phyloP scores from a whole-genome alignment of 1,284 basidiomycete genomes.

The Moniliella sp. region DNA sequence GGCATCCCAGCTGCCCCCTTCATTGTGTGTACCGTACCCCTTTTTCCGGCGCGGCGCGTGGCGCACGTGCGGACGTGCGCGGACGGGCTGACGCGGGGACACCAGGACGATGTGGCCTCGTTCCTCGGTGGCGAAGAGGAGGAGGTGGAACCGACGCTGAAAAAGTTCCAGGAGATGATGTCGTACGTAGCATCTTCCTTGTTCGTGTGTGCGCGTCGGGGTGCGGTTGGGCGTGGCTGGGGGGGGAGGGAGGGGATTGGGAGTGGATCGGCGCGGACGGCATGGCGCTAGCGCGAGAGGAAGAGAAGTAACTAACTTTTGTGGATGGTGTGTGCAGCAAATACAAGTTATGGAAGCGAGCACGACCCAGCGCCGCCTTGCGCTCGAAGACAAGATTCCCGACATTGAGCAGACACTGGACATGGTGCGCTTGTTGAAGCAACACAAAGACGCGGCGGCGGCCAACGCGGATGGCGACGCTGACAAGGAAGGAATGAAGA shows the following conservation, averaged over 20 bases:
- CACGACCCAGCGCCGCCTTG: slow-evolving; percentile 53
- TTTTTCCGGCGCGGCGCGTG: not conserved
- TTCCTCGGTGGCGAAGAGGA: slow-evolving; percentile 63
- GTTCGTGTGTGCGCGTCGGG: slow-evolving; percentile 4
- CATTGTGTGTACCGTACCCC: slow-evolving; percentile 45
- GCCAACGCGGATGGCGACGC: too few relatives aligned
- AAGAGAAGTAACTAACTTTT: slow-evolving; percentile 5
- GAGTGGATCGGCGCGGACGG: slow-evolving; percentile 5
- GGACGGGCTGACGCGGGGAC: not conserved
- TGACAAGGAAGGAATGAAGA: too few relatives aligned
- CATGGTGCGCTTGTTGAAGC: slow-evolving; percentile 58
- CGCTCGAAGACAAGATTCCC: slow-evolving; percentile 79
- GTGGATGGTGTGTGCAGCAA: slow-evolving; percentile 44
- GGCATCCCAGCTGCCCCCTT: slow-evolving; percentile 89
- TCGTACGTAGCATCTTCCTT: slow-evolving; percentile 42
- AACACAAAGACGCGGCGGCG: too few relatives aligned
- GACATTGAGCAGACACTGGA: slow-evolving; percentile 78
- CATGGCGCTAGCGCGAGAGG: slow-evolving; percentile 5
- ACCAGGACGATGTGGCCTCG: slow-evolving; percentile 57
- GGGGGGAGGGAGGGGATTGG: slow-evolving; percentile 2
- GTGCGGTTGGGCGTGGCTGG: slow-evolving; percentile 7
- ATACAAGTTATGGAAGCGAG: slow-evolving; percentile 94
- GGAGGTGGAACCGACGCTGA: slow-evolving; percentile 58
- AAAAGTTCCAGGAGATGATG: slow-evolving; percentile 71
- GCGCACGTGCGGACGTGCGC: not conserved